Evolutionary conservation across 495 filamentous ascomycete species (phyloP).

Genomic region (Lasiosphaeria ovina): DNA sequence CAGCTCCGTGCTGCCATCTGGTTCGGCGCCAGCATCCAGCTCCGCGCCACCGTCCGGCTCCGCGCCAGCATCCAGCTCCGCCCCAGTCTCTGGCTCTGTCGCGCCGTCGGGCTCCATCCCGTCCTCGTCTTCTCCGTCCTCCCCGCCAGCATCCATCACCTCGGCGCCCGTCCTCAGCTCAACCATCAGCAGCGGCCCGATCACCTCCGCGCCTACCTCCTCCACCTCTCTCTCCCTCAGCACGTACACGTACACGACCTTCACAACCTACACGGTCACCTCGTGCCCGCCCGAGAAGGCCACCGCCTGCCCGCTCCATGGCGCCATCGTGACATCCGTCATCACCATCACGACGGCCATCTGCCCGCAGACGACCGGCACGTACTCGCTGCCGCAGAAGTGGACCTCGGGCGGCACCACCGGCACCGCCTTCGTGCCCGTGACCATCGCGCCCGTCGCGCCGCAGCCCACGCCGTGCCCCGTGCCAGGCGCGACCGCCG

Average conservation of each 20-base stretch:
- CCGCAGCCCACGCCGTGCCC: neutral
- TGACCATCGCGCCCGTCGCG: neutral
- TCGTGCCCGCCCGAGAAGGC: slow-evolving; percentile 50
- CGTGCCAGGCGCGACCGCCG: neutral
- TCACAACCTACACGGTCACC: slow-evolving; percentile 56
- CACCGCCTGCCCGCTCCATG: slow-evolving; percentile 16
- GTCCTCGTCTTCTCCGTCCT: neutral
- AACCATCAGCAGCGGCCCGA: slow-evolving; percentile 28
- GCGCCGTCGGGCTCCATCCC: neutral
- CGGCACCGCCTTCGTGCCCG: neutral
- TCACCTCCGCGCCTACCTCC: neutral
- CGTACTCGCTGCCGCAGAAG: slow-evolving; percentile 12
- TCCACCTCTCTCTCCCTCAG: slow-evolving; percentile 23
- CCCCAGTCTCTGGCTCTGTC: neutral
- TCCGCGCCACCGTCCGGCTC: slow-evolving; percentile 1
- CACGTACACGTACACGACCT: slow-evolving; percentile 42
- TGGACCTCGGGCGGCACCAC: slow-evolving; percentile 5
- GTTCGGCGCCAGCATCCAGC: neutral
- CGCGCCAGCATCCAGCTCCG: neutral
- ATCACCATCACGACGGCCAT: slow-evolving; percentile 25
- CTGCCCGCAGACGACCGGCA: slow-evolving; percentile 25
- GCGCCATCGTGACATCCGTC: neutral
- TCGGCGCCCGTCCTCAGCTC: slow-evolving; percentile 24
- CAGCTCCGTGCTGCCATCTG: neutral
- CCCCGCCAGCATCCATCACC: neutral